These are phyloP conservation scores for Diaporthe sp. DNA, from an alignment of 2,329 filamentous ascomycete species.

Conservation along the genomic window DNA sequence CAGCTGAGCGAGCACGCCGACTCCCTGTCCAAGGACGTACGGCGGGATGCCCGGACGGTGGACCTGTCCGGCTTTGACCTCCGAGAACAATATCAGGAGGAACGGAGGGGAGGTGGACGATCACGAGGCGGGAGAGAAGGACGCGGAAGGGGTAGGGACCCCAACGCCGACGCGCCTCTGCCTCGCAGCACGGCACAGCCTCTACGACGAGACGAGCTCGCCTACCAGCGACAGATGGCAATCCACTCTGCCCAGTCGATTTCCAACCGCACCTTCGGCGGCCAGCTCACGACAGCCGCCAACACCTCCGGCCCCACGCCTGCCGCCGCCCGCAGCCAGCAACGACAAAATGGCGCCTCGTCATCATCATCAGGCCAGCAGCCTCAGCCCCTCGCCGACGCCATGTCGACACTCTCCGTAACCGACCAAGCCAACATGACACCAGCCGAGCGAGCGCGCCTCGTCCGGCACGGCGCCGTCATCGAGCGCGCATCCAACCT, in stretches of 20 bases:
- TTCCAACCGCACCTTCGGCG: constrained; percentile 84
- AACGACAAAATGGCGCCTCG: constrained; percentile 20
- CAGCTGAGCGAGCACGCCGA: constrained; percentile 86
- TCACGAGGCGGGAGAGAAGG: constrained; percentile 52
- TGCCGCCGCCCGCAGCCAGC: constrained; percentile 20
- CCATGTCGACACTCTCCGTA: constrained; percentile 64
- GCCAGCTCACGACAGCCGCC: constrained; percentile 74
- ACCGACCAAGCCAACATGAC: constrained; percentile 64
- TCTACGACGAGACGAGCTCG: constrained; percentile 85
- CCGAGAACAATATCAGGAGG: constrained; percentile 76
- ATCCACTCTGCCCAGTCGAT: constrained; percentile 89
- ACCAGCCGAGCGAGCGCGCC: constrained; percentile 83
- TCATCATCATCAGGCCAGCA: constrained; percentile 34
- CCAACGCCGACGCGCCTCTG: constrained; percentile 79
- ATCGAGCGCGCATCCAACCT: constrained; percentile 86
- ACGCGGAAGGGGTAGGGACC: constrained; percentile 78
- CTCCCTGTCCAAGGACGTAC: constrained; percentile 82
- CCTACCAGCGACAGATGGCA: constrained; percentile 91
- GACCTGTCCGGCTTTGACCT: constrained; percentile 90
- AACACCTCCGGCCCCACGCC: constrained; percentile 43
- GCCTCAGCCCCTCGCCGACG: constrained; percentile 43
- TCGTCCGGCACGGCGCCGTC: constrained; percentile 84
- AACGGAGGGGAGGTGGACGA: constrained; percentile 59
- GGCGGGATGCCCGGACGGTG: constrained; percentile 85
- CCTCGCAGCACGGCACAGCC: constrained; percentile 83